Conservation (phyloP, 345 rosid species). For the Cardamine occulta region DNA sequence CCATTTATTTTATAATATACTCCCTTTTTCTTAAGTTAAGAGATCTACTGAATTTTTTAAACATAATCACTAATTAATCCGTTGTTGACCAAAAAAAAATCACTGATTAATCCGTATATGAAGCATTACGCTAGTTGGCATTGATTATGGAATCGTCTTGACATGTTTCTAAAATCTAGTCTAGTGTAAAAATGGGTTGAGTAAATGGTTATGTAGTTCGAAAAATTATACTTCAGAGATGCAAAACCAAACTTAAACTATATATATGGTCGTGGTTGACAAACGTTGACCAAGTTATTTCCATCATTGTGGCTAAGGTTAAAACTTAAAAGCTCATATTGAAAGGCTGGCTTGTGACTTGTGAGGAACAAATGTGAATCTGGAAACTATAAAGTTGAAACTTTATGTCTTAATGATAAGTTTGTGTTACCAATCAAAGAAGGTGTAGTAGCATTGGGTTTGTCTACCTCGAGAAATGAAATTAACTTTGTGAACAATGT, state of each 20-base stretch:
- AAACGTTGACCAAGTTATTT: constrained; percentile 29
- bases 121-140: constrained; percentile 28
- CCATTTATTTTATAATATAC: constrained; percentile 2
- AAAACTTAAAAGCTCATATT: constrained; percentile 7
- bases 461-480: constrained; percentile 39
- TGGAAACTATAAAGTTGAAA: constrained; percentile 33
- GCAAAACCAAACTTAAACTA: not conserved
- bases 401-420: constrained; percentile 44
- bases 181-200: constrained; percentile 7
- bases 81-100: not conserved
- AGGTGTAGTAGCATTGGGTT: constrained; percentile 35
- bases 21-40: not conserved
- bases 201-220: not conserved
- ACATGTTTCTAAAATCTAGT: constrained; percentile 15
- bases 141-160: constrained; percentile 29
- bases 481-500: constrained; percentile 34
- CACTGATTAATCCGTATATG: constrained; percentile 21
- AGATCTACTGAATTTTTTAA: not conserved
- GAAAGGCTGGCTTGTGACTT: constrained; percentile 31
- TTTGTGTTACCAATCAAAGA: constrained; percentile 43
- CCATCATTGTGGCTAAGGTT: constrained; percentile 28
- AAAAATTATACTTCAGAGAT: not conserved
- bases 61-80: constrained; percentile 21
- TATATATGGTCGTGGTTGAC: constrained; percentile 18
- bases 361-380: constrained; percentile 36